Conservation (phyloP, 768 basidiomycete genomes). For the Trametes maxima region DNA sequence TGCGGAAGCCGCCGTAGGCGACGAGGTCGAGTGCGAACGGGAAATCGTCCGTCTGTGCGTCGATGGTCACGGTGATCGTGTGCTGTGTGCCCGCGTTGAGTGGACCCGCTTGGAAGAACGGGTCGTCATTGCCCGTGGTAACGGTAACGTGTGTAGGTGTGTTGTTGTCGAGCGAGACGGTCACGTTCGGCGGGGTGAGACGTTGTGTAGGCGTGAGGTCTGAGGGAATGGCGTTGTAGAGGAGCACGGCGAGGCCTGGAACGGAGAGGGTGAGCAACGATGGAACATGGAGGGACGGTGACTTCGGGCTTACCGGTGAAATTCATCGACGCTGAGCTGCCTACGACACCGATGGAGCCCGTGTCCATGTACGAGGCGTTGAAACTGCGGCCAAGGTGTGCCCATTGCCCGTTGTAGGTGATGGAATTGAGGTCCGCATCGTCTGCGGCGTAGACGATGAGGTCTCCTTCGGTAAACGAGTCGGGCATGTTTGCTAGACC, state of each 20-base stretch:
- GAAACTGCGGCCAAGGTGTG: neutral
- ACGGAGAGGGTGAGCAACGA: neutral
- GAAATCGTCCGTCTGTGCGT: neutral
- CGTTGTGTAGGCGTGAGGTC: neutral
- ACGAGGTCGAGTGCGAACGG: slow-evolving; percentile 8
- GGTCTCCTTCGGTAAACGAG: neutral
- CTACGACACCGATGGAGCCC: neutral
- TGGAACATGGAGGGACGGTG: too few relatives aligned
- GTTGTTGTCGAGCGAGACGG: neutral
- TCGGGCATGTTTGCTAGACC: slow-evolving; percentile 1
- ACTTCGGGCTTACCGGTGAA: neutral
- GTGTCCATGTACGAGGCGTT: slow-evolving; percentile 1
- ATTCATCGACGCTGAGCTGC: neutral
- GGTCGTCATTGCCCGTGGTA: neutral
- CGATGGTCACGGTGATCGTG: slow-evolving; percentile 1
- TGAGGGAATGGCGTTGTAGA: neutral
- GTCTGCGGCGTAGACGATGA: slow-evolving; percentile 5
- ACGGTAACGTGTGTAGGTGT: neutral
- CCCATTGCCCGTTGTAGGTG: neutral
- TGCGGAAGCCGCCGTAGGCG: neutral
- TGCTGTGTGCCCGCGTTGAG: neutral
- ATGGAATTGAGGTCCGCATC: slow-evolving; percentile 1
- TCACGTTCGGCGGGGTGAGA: neutral
- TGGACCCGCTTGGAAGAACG: neutral
- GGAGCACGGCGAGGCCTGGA: neutral